A percentile compares a stretch with the other conserved stretches of the same genome.
phyloP scores from a whole-genome alignment of 306 rosid genomes.

The Trifolium subterraneum region DNA sequence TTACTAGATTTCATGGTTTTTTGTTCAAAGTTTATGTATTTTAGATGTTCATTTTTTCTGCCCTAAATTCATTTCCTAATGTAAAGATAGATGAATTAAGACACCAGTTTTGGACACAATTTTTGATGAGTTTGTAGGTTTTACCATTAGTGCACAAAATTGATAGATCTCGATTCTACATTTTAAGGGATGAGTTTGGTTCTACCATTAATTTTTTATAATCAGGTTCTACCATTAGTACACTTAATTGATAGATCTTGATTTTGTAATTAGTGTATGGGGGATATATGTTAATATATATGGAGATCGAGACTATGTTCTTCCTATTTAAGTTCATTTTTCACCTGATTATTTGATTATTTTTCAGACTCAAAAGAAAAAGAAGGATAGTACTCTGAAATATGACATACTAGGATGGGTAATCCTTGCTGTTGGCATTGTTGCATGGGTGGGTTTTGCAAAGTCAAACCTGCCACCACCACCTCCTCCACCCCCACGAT shows the following conservation, averaged over 20 bases:
- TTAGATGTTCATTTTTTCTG: conserved; percentile 6
- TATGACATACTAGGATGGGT: conserved; percentile 70
- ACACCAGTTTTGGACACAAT: background rate
- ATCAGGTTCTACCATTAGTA: background rate
- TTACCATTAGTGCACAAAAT: background rate
- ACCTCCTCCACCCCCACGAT: conserved; percentile 51
- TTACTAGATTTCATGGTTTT: background rate
- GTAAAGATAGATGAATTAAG: conserved; percentile 2
- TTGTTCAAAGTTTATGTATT: background rate
- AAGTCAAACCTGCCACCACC: conserved; percentile 58
- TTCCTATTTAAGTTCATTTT: background rate
- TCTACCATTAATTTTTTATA: too few relatives aligned
- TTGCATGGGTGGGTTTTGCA: conserved; percentile 70
- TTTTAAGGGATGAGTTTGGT: background rate
- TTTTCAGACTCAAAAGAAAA: conserved; percentile 56
- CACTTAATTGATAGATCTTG: conserved; percentile 1
- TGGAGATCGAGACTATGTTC: background rate
- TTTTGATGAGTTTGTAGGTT: background rate
- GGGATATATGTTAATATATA: background rate
- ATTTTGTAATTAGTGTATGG: background rate
- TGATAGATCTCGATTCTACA: background rate
- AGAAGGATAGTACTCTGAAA: conserved; percentile 57
- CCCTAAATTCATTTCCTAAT: background rate
- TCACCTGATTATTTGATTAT: conserved; percentile 16
- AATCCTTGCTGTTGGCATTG: conserved; percentile 68